Evolutionary conservation across 306 rosid species (phyloP).

Genomic region (Quercus berberidifolia): DNA sequence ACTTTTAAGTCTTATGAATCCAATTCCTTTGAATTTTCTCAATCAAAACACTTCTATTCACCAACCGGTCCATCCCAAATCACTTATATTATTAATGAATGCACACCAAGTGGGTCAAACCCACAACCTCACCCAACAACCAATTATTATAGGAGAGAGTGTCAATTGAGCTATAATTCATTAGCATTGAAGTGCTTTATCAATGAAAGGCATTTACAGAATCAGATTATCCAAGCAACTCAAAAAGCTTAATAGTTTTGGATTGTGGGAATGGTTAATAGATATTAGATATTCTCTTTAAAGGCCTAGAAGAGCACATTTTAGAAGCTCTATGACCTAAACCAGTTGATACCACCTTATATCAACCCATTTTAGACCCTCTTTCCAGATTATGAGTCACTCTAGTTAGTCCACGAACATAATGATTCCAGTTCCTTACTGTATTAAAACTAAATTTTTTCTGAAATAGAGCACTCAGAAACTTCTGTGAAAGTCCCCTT

Average conservation of each 20-base stretch:
- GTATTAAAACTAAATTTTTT: neutral
- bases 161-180: no score
- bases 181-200: neutral
- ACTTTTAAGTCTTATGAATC: neutral
- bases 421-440: neutral
- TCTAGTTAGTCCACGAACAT: neutral
- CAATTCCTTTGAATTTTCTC: neutral
- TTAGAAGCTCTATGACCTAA: neutral
- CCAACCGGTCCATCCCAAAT: neutral
- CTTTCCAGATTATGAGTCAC: neutral
- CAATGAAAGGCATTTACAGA: neutral
- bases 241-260: neutral
- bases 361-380: neutral
- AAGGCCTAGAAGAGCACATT: neutral
- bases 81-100: neutral
- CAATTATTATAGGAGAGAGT: no score
- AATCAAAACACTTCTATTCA: neutral
- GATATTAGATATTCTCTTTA: neutral
- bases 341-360: neutral
- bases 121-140: no score
- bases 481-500: neutral
- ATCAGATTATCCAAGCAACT: neutral
- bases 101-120: no score
- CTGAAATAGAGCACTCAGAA: neutral
- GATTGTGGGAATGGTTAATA: neutral